phyloP scores from a whole-genome alignment of 345 rosid genomes.

The Moricandia arvensis region DNA sequence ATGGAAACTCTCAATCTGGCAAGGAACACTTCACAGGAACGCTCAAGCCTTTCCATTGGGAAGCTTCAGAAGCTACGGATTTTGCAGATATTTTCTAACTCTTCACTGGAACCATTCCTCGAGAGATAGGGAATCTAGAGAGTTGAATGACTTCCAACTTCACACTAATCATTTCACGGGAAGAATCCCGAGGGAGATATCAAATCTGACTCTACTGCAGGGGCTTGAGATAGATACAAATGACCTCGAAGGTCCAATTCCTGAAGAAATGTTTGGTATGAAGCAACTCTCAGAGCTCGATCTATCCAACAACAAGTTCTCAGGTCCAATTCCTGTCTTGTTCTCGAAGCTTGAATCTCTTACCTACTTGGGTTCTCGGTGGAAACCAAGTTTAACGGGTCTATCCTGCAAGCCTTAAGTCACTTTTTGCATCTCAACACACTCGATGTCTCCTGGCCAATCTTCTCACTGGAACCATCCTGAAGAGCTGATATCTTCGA shows the following conservation, averaged over 20 bases:
- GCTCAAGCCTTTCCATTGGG: slow-evolving; percentile 55
- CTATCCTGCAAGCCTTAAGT: slow-evolving; percentile 55
- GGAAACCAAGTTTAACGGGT: slow-evolving; percentile 69
- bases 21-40: slow-evolving; percentile 56
- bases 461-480: slow-evolving; percentile 61
- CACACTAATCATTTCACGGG: slow-evolving; percentile 59
- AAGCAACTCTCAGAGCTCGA: slow-evolving; percentile 52
- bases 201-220: slow-evolving; percentile 62
- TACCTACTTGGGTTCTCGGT: slow-evolving; percentile 48
- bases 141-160: slow-evolving; percentile 46
- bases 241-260: slow-evolving; percentile 56
- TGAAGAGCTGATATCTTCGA: slow-evolving; percentile 37
- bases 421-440: slow-evolving; percentile 45
- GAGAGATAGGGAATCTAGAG: slow-evolving; percentile 63
- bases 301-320: slow-evolving; percentile 57
- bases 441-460: slow-evolving; percentile 74
- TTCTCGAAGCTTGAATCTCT: slow-evolving; percentile 62
- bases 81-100: slow-evolving; percentile 41
- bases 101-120: slow-evolving; percentile 66
- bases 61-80: slow-evolving; percentile 50
- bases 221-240: slow-evolving; percentile 57
- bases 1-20: slow-evolving; percentile 38
- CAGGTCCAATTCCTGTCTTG: slow-evolving; percentile 52
- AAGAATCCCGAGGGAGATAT: slow-evolving; percentile 54
- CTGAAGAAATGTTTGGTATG: slow-evolving; percentile 53